Base-by-base conservation (phyloP, 225 moss, liverwort and hornwort species). In the Physcomitrellopsis africana region DNA sequence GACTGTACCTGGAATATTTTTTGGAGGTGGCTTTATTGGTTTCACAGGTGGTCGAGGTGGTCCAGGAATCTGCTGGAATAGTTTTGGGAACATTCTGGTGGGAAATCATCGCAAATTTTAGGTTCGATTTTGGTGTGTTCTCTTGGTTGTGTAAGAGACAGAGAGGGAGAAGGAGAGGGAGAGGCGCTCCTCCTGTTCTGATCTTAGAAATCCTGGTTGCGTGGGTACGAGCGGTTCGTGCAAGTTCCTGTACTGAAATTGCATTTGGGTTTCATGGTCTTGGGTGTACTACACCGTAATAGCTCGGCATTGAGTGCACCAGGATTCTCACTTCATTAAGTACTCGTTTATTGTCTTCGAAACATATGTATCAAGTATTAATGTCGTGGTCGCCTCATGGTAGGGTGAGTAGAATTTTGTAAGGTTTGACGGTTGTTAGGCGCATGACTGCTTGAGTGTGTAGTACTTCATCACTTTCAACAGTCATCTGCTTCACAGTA, bases 21-120 rank as follows among this genome's bases (percentile, higher is more conserved):
- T 53, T 53, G 22, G 45, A 52, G 16, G 23, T 54, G 41, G 43
- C 77, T 29, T 65, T 74, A 74, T 81, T 84, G 74, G 44, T 70
- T 48, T 16, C 17, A 1, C 43, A 11, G 12, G 68, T 32, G 32
- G 43, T 52, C 45, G 69, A 61, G 51, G 51, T n/a, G 10, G 20
- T 18, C 67, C 8, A 1, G 15, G 43, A 20, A 41, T 51, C 10
- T 16, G 24, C 14, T 43, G 67, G 43, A 14, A 15, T 64, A 45
- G 29, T 24, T 22, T 64, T 7, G 18, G 47, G 27, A 24, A 19
- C 26, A 15, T 61, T 54, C 48, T 37, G 19, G 54, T 70, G 10
- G 65, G 32, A 59, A 24, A 3, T 18, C 65, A 29, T 43, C 57
- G 68, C 27, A 59, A 41, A 54, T 17, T 24, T 7, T 46, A 18